phyloP scores from a whole-genome alignment of 345 rosid species.

The Salix udensis region DNA sequence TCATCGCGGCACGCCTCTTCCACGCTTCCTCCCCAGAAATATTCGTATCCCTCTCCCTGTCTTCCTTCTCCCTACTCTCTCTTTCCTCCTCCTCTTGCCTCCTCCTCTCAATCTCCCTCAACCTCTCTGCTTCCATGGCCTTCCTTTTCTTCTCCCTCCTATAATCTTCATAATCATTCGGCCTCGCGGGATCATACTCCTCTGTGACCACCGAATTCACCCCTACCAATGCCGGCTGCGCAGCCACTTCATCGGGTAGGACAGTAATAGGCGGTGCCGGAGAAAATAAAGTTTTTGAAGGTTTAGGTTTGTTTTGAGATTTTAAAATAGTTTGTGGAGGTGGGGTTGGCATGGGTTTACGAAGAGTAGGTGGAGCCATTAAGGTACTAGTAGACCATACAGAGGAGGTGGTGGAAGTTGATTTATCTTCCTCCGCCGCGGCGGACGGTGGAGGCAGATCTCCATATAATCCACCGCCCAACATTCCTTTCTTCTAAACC shows the following conservation, averaged over 20 bases:
- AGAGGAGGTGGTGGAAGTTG: constrained; percentile 45
- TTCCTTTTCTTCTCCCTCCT: constrained; percentile 69
- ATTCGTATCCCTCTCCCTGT: constrained; percentile 44
- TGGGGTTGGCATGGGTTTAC: constrained; percentile 62
- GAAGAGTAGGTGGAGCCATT: constrained; percentile 91
- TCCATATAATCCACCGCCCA: constrained; percentile 94
- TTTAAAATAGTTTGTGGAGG: constrained; percentile 69
- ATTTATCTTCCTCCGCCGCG: constrained; percentile 67
- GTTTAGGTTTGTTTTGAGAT: constrained; percentile 53
- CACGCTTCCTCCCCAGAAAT: constrained; percentile 98
- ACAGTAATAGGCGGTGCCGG: constrained; percentile 8
- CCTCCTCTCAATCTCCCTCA: constrained; percentile 76
- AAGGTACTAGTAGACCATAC: constrained; percentile 84
- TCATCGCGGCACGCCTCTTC: constrained; percentile 92
- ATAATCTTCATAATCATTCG: constrained; percentile 92
- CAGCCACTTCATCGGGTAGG: constrained; percentile 20
- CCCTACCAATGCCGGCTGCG: constrained; percentile 72
- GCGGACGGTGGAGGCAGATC: constrained; percentile 97
- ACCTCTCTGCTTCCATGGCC: constrained; percentile 71
- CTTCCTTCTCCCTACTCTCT: constrained; percentile 49
- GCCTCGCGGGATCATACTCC: constrained; percentile 95
- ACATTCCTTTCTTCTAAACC: constrained; percentile 35
- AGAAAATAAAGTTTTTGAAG: constrained; percentile 13
- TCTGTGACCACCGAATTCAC: constrained; percentile 72
- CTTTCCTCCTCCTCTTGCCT: constrained; percentile 79